A percentile compares a stretch with the other conserved stretches of the same genome.
These are phyloP conservation scores for Penicillium psychrosexuale DNA, from an alignment of 2,329 filamentous ascomycete species.

Conservation along the genomic window DNA sequence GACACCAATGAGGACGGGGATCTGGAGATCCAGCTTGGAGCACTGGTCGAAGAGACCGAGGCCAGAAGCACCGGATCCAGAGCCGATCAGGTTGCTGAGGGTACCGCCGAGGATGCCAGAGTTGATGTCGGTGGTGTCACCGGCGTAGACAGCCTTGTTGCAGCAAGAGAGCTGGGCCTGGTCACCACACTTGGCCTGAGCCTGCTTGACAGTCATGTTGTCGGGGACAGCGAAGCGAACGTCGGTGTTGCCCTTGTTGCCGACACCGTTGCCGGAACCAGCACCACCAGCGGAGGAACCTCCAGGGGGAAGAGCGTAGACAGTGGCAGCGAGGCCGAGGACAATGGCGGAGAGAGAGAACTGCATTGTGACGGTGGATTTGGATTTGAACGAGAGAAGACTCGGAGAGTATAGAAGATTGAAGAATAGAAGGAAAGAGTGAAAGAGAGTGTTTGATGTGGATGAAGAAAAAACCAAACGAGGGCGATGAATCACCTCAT, in stretches of 20 bases:
- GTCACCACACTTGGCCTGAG: slow-evolving; percentile 40
- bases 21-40: slow-evolving; percentile 37
- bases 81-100: slow-evolving; percentile 35
- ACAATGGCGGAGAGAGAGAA: slow-evolving; percentile 34
- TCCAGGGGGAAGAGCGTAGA: slow-evolving; percentile 29
- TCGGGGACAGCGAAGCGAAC: slow-evolving; percentile 34
- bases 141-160: slow-evolving; percentile 39
- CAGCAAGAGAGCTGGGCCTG: slow-evolving; percentile 40
- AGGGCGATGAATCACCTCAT: slow-evolving; percentile 18
- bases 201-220: slow-evolving; percentile 37
- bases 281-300: slow-evolving; percentile 20
- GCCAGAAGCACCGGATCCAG: slow-evolving; percentile 33
- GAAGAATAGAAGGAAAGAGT: slow-evolving; percentile 22
- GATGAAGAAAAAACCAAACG: slow-evolving; percentile 27
- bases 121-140: slow-evolving; percentile 34
- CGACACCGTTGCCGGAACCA: slow-evolving; percentile 24
- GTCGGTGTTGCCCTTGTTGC: slow-evolving; percentile 35
- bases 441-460: slow-evolving; percentile 31
- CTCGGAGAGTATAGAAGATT: slow-evolving; percentile 15
- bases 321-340: slow-evolving; percentile 36
- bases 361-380: slow-evolving; percentile 39
- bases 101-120: slow-evolving; percentile 34
- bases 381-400: slow-evolving; percentile 29
- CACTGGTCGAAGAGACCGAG: slow-evolving; percentile 43
- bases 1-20: slow-evolving; percentile 28